These are phyloP conservation scores for Sisymbrium altissimum DNA, from an alignment of 345 rosid species.

Conservation along the genomic window DNA sequence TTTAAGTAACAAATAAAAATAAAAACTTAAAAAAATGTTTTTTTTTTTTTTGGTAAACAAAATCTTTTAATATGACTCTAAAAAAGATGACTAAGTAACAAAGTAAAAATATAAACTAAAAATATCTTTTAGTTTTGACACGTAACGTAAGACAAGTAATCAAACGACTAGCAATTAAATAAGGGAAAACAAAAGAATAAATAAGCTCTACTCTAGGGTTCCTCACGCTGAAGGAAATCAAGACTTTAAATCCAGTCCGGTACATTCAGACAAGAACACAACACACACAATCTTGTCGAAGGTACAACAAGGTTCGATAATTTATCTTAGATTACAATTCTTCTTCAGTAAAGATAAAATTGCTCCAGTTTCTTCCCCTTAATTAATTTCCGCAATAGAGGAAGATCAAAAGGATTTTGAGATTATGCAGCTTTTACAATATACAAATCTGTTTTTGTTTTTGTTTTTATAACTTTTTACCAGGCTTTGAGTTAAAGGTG, in stretches of 20 bases:
- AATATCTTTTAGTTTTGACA: not conserved
- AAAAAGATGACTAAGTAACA: not conserved
- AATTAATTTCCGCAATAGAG: not conserved
- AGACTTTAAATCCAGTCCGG: not conserved
- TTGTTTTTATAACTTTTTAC: not conserved
- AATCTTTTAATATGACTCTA: no score
- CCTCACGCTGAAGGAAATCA: constrained; percentile 9
- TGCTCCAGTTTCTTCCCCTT: not conserved
- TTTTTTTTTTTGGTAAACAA: no score
- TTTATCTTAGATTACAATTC: not conserved
- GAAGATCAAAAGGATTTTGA: not conserved
- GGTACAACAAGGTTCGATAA: constrained; percentile 1
- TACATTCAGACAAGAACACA: not conserved
- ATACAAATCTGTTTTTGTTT: not conserved
- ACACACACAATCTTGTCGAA: not conserved
- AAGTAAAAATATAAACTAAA: not conserved
- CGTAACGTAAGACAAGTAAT: not conserved
- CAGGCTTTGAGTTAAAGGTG: not conserved
- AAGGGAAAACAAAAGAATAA: not conserved
- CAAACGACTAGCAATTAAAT: not conserved
- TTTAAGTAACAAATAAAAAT: not conserved
- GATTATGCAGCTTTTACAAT: constrained; percentile 1
- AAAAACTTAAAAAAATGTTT: no score
- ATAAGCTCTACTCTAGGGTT: not conserved
- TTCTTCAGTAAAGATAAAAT: not conserved